These are phyloP conservation scores for Acacia acuminata DNA, from an alignment of 306 rosid species.

Conservation along the genomic window DNA sequence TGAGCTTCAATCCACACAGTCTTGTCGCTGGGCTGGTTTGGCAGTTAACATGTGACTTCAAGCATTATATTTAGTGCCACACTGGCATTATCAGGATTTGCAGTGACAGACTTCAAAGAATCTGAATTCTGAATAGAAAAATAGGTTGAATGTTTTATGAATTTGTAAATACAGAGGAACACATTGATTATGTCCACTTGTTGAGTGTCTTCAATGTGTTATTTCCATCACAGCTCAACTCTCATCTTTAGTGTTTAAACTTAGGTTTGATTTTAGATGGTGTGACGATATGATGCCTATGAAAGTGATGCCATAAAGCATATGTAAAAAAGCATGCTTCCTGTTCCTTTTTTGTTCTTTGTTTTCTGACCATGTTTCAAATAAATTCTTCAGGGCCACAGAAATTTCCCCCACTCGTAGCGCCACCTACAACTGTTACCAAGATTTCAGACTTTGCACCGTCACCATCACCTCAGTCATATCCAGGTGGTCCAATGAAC, in stretches of 20 bases:
- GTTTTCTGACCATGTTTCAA: conserved; percentile 23
- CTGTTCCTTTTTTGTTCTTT: background rate
- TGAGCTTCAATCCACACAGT: background rate
- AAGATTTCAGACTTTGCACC: conserved; percentile 62
- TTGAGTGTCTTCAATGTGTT: background rate
- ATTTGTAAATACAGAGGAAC: background rate
- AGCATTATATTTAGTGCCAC: background rate
- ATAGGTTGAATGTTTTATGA: background rate
- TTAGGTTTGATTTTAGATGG: background rate
- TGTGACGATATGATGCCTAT: conserved; percentile 13
- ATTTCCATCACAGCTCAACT: background rate
- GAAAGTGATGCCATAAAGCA: background rate
- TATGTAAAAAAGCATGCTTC: background rate
- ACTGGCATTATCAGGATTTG: background rate
- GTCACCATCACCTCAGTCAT: conserved; percentile 68
- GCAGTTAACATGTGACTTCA: background rate
- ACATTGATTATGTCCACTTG: background rate
- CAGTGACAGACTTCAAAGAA: background rate
- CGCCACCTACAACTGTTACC: conserved; percentile 71
- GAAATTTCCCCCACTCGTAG: conserved; percentile 75
- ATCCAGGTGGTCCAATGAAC: conserved; percentile 41
- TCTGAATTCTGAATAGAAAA: background rate
- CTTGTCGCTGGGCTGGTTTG: background rate
- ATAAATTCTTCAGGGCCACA: conserved; percentile 62
- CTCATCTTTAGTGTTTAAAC: background rate